Evolutionary conservation across 306 rosid species (phyloP).

Genomic region (Sesbania bispinosa): DNA sequence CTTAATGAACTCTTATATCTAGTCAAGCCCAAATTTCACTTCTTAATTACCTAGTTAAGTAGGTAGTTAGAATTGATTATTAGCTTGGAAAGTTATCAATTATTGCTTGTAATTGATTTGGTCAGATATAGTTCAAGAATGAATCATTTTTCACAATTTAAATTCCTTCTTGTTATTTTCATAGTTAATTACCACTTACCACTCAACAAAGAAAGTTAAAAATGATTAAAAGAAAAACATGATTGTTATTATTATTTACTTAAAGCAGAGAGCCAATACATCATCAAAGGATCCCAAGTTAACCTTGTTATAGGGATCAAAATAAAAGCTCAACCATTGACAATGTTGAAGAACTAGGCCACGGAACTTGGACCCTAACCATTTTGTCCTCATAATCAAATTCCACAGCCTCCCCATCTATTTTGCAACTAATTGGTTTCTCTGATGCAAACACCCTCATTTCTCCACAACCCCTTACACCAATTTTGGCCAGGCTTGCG

Average conservation of each 20-base stretch:
- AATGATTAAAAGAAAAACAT: neutral
- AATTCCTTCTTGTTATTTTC: no score
- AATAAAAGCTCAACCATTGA: constrained; percentile 51
- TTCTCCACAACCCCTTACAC: constrained; percentile 54
- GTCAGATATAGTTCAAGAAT: no score
- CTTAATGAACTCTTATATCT: no score
- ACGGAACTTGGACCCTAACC: constrained; percentile 45
- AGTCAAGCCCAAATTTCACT: no score
- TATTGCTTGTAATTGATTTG: no score
- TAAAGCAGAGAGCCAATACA: neutral
- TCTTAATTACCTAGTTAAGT: no score
- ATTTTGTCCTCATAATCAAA: constrained; percentile 47
- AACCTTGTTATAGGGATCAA: constrained; percentile 19
- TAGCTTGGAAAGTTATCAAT: no score
- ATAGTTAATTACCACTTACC: no score
- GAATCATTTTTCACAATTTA: no score
- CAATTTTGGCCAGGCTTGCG: constrained; percentile 29
- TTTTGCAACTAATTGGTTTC: constrained; percentile 43
- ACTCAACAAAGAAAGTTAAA: neutral
- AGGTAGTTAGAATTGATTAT: no score
- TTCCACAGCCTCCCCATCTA: constrained; percentile 42
- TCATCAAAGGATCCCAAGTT: neutral
- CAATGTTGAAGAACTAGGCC: constrained; percentile 40
- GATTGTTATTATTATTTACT: neutral
- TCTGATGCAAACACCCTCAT: constrained; percentile 56